phyloP scores from a whole-genome alignment of 495 filamentous ascomycete species.

The Aspergillus bridgeri region DNA sequence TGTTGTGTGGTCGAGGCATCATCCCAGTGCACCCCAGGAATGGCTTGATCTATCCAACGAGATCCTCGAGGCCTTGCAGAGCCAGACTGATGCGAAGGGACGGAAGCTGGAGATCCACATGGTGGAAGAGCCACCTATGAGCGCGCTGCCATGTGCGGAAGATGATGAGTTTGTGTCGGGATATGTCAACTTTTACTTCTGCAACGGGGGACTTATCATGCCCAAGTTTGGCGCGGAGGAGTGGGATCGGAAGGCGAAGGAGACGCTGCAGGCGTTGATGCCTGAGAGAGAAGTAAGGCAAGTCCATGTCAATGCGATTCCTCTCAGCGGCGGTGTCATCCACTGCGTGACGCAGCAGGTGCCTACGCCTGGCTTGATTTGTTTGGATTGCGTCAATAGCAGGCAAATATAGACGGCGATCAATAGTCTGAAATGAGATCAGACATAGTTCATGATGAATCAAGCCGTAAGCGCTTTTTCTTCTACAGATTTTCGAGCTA shows the following conservation, averaged over 20 bases:
- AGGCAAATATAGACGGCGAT: too few relatives aligned
- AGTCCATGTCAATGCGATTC: constrained; percentile 24
- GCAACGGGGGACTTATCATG: constrained; percentile 26
- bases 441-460: too few relatives aligned
- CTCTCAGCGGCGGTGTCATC: constrained; percentile 26
- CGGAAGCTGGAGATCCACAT: constrained; percentile 21
- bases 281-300: constrained; percentile 22
- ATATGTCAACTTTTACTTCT: constrained; percentile 31
- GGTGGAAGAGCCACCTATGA: constrained; percentile 21
- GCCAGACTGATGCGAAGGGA: constrained; percentile 23
- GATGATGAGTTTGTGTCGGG: constrained; percentile 21
- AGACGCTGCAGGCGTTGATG: constrained; percentile 17
- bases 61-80: constrained; percentile 17
- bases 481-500: too few relatives aligned
- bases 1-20: constrained; percentile 20
- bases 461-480: too few relatives aligned
- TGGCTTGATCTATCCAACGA: constrained; percentile 25
- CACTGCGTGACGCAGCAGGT: constrained; percentile 30
- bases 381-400: too few relatives aligned
- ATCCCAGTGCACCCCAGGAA: constrained; percentile 8
- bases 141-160: constrained; percentile 11
- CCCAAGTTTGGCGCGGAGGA: constrained; percentile 23
- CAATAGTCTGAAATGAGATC: too few relatives aligned
- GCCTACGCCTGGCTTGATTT: not conserved
- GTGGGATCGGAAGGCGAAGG: constrained; percentile 18